Evolutionary conservation across 345 rosid genomes (phyloP), one percentile per base, ranked within the genome.

Genomic region (Acer saccharum): DNA sequence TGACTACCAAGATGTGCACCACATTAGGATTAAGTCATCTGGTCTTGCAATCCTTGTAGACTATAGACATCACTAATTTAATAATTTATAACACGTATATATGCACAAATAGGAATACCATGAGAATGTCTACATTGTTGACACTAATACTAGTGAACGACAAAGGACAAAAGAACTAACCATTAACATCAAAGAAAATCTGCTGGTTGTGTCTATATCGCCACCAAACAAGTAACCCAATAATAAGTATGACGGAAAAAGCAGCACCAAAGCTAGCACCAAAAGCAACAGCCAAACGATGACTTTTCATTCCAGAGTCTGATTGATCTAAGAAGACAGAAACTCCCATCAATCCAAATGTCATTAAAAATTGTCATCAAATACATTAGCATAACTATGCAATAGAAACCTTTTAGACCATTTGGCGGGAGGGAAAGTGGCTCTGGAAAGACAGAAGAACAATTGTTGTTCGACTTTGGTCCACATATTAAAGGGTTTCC

Each of bases 101-200:
- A 74, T 25, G 71, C 13, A 66, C 41, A 23, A 11, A 55, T 25
- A 52, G 52, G 55, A 55, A 12, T 32, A 57, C 14, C 39, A n/a
- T 2, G n/a, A 17, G 20, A 73, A 17, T 29, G 16, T 64, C 5
- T 5, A 20, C 52, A 54, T 29, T 60, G 44, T 3, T 25, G 68
- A 66, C 6, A 20, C 6, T 12, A 27, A 18, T 21, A 43, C 20
- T 18, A 10, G 41, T 2, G 46, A 58, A 66, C 3, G 44, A 44
- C 16, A 1, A 29, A 25, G 69, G 43, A 75, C 52, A 43, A 13
- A 32, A 29, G 58, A 72, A 82, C 91, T 78, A 76, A 97, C 99
- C 99, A 84, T 97, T 93, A 74, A 97, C 97, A 65, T 94, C 99
- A 79, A 97, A 94, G 90, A 97, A 97, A 70, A 97, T 92, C 81